Base-by-base conservation (phyloP, 441 rosid genomes). In the Kokia cookei region DNA sequence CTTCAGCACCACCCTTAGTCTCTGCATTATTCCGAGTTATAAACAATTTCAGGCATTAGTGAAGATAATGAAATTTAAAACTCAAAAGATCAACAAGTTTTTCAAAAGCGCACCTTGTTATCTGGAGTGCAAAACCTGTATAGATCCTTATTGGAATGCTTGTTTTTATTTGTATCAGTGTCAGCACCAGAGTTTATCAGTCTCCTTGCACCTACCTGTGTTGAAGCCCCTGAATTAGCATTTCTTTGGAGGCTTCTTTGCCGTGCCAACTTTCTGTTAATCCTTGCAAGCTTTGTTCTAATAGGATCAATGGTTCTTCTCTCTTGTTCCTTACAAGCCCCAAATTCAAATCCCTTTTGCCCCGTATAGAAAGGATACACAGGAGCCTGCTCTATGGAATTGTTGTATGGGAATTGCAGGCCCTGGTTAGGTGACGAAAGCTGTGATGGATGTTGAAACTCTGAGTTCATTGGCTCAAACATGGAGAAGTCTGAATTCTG, bases 231-330 rank as follows among this genome's bases (percentile, higher is more conserved):
- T 47, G 82, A 58, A 75, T 84, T 61, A 79, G 83, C 74, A 62
- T 51, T 78, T 69, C 80, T 84, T 60, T 82, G 76, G 42, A 88
- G 77, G 74, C 80, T 82, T 80, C 80, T 86, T 29, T 83, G 87
- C 68, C 92, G 86, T 5, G 96, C 96, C n/a, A 86, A 71, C 77
- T 82, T 93, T 71, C 97, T 72, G 48, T 80, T 84, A 45, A 73
- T 87, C 84, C 97, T 86, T 0, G 94, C 97, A 60, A 84, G 42
- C 88, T 85, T 90, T 0, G 90, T 82, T 59, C 7, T 83, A 5
- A 77, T 76, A 7, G 92, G 85, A 68, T 86, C 85, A 13, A 59
- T 15, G 61, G 29, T 68, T 7, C 72, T 82, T 62, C 79, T 74
- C 61, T 84, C 87, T 54, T 71, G 81, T 27, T 54, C 77, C 74